A percentile compares a stretch with the other conserved stretches of the same genome.
Conservation (phyloP, 768 basidiomycete genomes). For the Trametes cubensis region DNA sequence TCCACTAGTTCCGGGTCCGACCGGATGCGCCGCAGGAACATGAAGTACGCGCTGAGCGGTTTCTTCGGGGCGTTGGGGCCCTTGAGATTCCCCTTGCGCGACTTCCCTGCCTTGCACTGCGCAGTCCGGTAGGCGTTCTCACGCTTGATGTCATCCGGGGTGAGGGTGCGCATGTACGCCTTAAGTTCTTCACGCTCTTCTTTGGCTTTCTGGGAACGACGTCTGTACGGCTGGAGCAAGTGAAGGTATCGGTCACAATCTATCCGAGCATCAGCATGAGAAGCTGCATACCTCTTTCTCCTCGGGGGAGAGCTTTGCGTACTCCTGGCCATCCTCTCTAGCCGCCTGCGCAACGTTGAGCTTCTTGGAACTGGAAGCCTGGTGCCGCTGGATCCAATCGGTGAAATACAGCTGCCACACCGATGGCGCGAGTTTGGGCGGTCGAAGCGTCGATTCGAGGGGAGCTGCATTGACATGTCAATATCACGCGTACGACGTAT, state of each 20-base stretch:
- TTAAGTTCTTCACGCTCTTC: conserved; percentile 80
- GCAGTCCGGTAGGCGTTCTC: conserved; percentile 92
- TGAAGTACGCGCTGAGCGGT: conserved; percentile 91
- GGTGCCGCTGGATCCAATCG: conserved; percentile 89
- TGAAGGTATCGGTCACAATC: conserved; percentile 27
- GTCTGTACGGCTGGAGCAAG: conserved; percentile 74
- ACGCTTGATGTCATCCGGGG: conserved; percentile 91
- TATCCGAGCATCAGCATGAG: conserved; percentile 26
- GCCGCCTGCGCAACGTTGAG: conserved; percentile 95
- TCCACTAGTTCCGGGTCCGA: conserved; percentile 73
- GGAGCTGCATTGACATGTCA: conserved; percentile 50
- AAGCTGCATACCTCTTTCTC: conserved; percentile 75
- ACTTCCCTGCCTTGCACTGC: conserved; percentile 91
- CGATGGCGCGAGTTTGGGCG: conserved; percentile 89
- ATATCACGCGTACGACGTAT: conserved; percentile 28
- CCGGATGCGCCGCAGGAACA: conserved; percentile 91
- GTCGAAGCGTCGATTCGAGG: conserved; percentile 77
- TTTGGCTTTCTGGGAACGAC: conserved; percentile 82
- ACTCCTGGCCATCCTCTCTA: conserved; percentile 91
- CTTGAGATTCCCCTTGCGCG: conserved; percentile 91
- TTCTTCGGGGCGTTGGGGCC: conserved; percentile 98
- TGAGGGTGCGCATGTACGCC: conserved; percentile 85
- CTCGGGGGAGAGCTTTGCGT: conserved; percentile 72
- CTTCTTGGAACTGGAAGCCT: conserved; percentile 77
- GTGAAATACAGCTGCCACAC: conserved; percentile 98